phyloP scores from a whole-genome alignment of 805 yeast genomes.

The Trichomonascus vanleenenianus region DNA sequence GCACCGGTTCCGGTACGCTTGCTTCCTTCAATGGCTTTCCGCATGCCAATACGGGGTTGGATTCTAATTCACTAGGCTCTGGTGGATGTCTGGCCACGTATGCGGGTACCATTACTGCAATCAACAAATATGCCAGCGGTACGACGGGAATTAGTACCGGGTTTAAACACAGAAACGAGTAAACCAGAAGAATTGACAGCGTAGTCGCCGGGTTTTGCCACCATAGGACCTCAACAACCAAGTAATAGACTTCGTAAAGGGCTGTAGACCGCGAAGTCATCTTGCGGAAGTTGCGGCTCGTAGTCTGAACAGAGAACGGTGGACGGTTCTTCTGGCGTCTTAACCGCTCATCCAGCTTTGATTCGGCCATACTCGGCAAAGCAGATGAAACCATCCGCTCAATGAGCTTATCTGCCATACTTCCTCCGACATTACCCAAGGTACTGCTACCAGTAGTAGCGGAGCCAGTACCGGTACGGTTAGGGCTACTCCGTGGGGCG shows the following conservation, averaged over 20 bases:
- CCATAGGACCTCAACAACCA: slow-evolving; percentile 42
- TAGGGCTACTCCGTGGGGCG: no score
- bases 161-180: slow-evolving; percentile 47
- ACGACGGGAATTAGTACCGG: slow-evolving; percentile 47
- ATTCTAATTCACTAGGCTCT: slow-evolving; percentile 31
- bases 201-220: slow-evolving; percentile 65
- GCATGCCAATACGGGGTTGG: slow-evolving; percentile 40
- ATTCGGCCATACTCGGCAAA: slow-evolving; percentile 51
- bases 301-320: slow-evolving; percentile 55
- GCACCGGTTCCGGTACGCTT: slow-evolving; percentile 59
- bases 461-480: no score
- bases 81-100: slow-evolving; percentile 58
- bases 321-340: slow-evolving; percentile 58
- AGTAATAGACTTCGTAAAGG: slow-evolving; percentile 50
- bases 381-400: slow-evolving; percentile 68
- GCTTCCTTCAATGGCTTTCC: slow-evolving; percentile 41
- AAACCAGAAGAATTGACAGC: slow-evolving; percentile 43
- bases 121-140: slow-evolving; percentile 42
- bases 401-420: slow-evolving; percentile 53
- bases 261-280: slow-evolving; percentile 18
- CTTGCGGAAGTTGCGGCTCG: slow-evolving; percentile 40
- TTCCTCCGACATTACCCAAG: neutral
- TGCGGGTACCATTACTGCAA: slow-evolving; percentile 59
- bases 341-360: slow-evolving; percentile 19
- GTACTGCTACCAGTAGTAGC: no score